Evolutionary conservation across 2,329 filamentous ascomycete genomes (phyloP).

Genomic region (Xylariaceae sp.): DNA sequence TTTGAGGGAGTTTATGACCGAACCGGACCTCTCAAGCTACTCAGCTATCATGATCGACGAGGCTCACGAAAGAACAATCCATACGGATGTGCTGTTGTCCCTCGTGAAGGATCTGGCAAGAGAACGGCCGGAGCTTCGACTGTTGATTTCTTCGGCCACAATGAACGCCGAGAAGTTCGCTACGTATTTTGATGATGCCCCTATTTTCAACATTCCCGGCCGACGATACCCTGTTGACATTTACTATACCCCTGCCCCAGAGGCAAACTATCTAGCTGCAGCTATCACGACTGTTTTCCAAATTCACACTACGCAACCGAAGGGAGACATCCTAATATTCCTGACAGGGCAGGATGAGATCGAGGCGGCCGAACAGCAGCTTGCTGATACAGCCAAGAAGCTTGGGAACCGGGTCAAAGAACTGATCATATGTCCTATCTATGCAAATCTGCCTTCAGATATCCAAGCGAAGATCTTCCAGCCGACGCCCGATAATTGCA

Average conservation of each 20-base stretch:
- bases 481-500: slow-evolving; percentile 75
- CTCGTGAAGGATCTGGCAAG: slow-evolving; percentile 84
- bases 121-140: slow-evolving; percentile 77
- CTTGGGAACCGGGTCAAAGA: slow-evolving; percentile 80
- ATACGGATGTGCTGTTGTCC: slow-evolving; percentile 85
- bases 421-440: slow-evolving; percentile 88
- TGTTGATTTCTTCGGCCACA: slow-evolving; percentile 90
- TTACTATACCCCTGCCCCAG: slow-evolving; percentile 83
- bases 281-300: slow-evolving; percentile 93
- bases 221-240: slow-evolving; percentile 86
- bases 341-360: slow-evolving; percentile 96
- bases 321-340: slow-evolving; percentile 90
- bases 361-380: slow-evolving; percentile 76
- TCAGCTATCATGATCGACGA: slow-evolving; percentile 95
- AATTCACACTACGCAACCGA: slow-evolving; percentile 81
- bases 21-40: slow-evolving; percentile 78
- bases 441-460: slow-evolving; percentile 87
- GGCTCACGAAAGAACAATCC: slow-evolving; percentile 88
- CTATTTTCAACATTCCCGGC: slow-evolving; percentile 92
- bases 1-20: slow-evolving; percentile 82
- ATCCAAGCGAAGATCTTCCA: slow-evolving; percentile 93
- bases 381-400: slow-evolving; percentile 82
- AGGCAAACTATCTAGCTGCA: slow-evolving; percentile 89
- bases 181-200: slow-evolving; percentile 84
- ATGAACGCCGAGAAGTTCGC: slow-evolving; percentile 93